Evolutionary conservation across 73 alveolate species (phyloP).

Genomic region (Tetrahymena borealis): DNA sequence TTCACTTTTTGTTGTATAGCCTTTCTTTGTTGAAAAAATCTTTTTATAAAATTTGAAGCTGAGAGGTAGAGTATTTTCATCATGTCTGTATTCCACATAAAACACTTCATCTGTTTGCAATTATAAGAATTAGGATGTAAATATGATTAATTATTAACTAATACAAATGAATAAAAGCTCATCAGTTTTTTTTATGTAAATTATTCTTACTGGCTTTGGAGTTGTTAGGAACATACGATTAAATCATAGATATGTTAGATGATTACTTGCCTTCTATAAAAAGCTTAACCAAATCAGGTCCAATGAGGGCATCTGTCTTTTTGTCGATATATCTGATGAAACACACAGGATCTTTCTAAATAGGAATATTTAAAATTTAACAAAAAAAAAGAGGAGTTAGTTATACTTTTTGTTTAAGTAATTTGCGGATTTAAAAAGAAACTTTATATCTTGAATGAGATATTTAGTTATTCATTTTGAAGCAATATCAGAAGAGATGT

Average conservation of each 20-base stretch:
- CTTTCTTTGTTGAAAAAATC: slow-evolving; percentile 6
- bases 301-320: not conserved
- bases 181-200: not conserved
- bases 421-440: not conserved
- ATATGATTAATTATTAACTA: not conserved
- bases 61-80: slow-evolving; percentile 24
- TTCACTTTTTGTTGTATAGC: not conserved
- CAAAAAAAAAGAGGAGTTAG: not conserved
- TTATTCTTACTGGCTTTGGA: not conserved
- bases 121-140: not conserved
- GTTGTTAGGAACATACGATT: not conserved
- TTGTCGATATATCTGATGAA: not conserved
- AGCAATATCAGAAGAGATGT: too few species aligned
- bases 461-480: not conserved
- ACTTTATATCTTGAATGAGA: not conserved
- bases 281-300: not conserved
- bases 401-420: not conserved
- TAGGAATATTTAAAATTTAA: not conserved
- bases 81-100: slow-evolving; percentile 34
- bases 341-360: not conserved
- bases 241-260: not conserved
- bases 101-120: slow-evolving; percentile 14
- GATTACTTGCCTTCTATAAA: not conserved
- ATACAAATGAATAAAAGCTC: not conserved
- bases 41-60: slow-evolving; percentile 32